These are phyloP conservation scores for Kluyveromyces dobzhanskii DNA, from an alignment of 805 yeast species.

Conservation along the genomic window DNA sequence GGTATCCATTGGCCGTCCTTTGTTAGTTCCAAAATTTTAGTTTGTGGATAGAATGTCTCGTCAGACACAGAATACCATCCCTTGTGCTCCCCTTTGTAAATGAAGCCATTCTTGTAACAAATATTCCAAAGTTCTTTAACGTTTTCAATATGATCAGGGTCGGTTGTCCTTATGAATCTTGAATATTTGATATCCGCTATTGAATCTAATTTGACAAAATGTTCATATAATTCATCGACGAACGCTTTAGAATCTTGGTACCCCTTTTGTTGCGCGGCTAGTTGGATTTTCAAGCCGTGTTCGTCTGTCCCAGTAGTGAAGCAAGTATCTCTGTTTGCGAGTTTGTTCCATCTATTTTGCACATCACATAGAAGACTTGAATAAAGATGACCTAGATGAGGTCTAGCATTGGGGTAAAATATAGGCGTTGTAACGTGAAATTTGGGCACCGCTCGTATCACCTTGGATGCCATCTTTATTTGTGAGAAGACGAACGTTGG, in stretches of 20 bases:
- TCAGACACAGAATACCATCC: slow-evolving; percentile 97
- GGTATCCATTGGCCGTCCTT: slow-evolving; percentile 34
- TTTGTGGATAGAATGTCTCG: slow-evolving; percentile 86
- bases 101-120: slow-evolving; percentile 50
- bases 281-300: slow-evolving; percentile 88
- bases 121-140: slow-evolving; percentile 65
- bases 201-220: slow-evolving; percentile 59
- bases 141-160: slow-evolving; percentile 59
- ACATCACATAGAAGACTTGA: slow-evolving; percentile 81
- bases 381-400: slow-evolving; percentile 90
- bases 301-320: slow-evolving; percentile 94
- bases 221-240: slow-evolving; percentile 60
- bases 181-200: slow-evolving; percentile 50
- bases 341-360: slow-evolving; percentile 59
- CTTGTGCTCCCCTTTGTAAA: slow-evolving; percentile 73
- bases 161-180: slow-evolving; percentile 87
- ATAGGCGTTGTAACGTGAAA: slow-evolving; percentile 80
- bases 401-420: slow-evolving; percentile 90
- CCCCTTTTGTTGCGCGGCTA: slow-evolving; percentile 58
- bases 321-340: slow-evolving; percentile 38
- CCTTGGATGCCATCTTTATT: slow-evolving; percentile 1
- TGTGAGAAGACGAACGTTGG: too few relatives aligned
- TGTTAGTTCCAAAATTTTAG: slow-evolving; percentile 45
- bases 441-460: neutral
- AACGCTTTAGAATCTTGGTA: slow-evolving; percentile 49